These are phyloP conservation scores for Linnemannia schmuckeri DNA, from an alignment of 192 early-diverging fungal species.

Conservation along the genomic window DNA sequence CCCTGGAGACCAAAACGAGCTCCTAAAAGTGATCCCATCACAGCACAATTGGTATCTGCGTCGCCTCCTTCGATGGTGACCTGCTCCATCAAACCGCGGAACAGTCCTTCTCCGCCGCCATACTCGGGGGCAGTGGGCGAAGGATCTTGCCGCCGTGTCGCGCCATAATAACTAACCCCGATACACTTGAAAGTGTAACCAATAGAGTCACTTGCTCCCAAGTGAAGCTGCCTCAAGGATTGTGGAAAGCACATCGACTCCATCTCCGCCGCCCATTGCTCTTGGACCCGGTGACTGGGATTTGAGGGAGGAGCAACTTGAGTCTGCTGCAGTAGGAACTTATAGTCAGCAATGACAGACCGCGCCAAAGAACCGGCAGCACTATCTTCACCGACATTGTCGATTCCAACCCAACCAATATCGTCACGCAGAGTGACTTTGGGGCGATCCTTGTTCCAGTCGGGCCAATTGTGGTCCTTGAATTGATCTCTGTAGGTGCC, in stretches of 20 bases:
- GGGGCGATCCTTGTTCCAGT: slow-evolving; percentile 32
- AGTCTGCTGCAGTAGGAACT: slow-evolving; percentile 31
- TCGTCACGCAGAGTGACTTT: slow-evolving; percentile 8
- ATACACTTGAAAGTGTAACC: slow-evolving; percentile 68
- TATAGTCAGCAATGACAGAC: slow-evolving; percentile 35
- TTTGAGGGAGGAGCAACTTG: slow-evolving; percentile 17
- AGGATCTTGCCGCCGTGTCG: slow-evolving; percentile 37
- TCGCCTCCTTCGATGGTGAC: slow-evolving; percentile 67
- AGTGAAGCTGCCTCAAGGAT: slow-evolving; percentile 31
- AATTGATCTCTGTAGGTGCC: slow-evolving; percentile 6
- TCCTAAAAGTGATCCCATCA: slow-evolving; percentile 66
- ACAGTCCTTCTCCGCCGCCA: slow-evolving; percentile 35
- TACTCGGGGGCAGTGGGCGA: slow-evolving; percentile 37
- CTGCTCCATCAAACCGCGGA: slow-evolving; percentile 61
- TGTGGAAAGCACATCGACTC: slow-evolving; percentile 51
- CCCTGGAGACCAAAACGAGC: slow-evolving; percentile 56
- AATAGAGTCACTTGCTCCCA: slow-evolving; percentile 42
- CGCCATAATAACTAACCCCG: slow-evolving; percentile 56
- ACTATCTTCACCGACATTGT: slow-evolving; percentile 48
- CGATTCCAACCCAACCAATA: slow-evolving; percentile 48
- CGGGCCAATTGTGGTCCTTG: neutral
- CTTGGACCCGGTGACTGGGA: neutral
- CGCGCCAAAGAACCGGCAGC: slow-evolving; percentile 25
- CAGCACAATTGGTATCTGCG: slow-evolving; percentile 53
- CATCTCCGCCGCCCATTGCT: slow-evolving; percentile 26